phyloP scores from a whole-genome alignment of 768 basidiomycete genomes.

The Russula compacta region DNA sequence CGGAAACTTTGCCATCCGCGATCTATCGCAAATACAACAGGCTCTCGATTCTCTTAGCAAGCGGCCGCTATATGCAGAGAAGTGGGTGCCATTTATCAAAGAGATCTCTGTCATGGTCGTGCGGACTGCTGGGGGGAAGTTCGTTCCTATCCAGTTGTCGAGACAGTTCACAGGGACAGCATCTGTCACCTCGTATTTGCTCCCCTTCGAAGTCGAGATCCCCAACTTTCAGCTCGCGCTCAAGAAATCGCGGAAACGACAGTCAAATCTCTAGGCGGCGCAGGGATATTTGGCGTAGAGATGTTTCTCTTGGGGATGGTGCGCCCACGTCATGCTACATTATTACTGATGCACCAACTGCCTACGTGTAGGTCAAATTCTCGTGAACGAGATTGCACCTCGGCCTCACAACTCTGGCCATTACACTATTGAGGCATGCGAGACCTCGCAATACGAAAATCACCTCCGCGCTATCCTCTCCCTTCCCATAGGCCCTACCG shows the following conservation, averaged over 20 bases:
- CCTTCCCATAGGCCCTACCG: conserved; percentile 82
- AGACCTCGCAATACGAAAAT: conserved; percentile 95
- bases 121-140: conserved; percentile 61
- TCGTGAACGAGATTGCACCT: conserved; percentile 95
- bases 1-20: conserved; percentile 76
- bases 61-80: conserved; percentile 84
- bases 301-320: conserved; percentile 94
- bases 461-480: conserved; percentile 91
- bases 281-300: conserved; percentile 95
- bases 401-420: conserved; percentile 98
- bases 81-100: conserved; percentile 80
- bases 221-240: conserved; percentile 49
- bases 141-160: conserved; percentile 80
- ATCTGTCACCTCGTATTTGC: conserved; percentile 91
- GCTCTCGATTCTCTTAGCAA: conserved; percentile 51
- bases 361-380: conserved; percentile 48
- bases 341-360: neutral
- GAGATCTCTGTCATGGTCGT: conserved; percentile 99
- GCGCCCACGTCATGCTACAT: conserved; percentile 19
- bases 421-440: conserved; percentile 96
- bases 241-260: conserved; percentile 71
- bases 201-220: conserved; percentile 60
- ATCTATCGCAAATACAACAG: conserved; percentile 41
- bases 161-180: conserved; percentile 90
- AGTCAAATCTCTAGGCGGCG: conserved; percentile 69